Evolutionary conservation across 108 stramenopile species (phyloP).

Genomic region (Nannochloropsis oceanica): DNA sequence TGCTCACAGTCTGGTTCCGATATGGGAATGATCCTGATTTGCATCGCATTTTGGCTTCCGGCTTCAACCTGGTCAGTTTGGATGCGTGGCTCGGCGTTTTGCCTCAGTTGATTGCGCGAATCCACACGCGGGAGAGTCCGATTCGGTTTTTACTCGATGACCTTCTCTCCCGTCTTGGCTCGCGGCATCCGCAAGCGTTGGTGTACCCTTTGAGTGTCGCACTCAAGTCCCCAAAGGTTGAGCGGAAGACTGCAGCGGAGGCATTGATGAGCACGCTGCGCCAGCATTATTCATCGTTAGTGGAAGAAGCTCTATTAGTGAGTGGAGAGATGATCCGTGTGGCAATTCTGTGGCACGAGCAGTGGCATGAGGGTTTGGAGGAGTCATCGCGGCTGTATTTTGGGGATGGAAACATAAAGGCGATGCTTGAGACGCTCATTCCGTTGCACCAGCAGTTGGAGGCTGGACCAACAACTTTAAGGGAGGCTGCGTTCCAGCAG

Average conservation of each 20-base stretch:
- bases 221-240: conserved; percentile 63
- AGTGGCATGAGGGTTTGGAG: conserved; percentile 93
- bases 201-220: conserved; percentile 93
- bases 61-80: conserved; percentile 52
- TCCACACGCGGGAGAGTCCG: conserved; percentile 61
- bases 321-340: conserved; percentile 92
- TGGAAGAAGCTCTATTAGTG: conserved; percentile 80
- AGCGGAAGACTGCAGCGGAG: conserved; percentile 75
- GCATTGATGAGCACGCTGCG: conserved; percentile 66
- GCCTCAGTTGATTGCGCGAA: conserved; percentile 95
- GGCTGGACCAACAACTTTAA: conserved; percentile 53
- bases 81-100: conserved; percentile 96
- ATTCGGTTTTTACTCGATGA: conserved; percentile 66
- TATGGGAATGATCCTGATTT: conserved; percentile 71
- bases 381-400: conserved; percentile 78
- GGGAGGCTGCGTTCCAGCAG: conserved; percentile 62
- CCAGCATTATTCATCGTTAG: conserved; percentile 57
- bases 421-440: conserved; percentile 67
- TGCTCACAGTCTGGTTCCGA: conserved; percentile 83
- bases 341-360: conserved; percentile 96
- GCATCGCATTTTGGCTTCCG: conserved; percentile 52
- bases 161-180: conserved; percentile 67
- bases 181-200: conserved; percentile 72
- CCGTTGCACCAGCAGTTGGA: conserved; percentile 67
- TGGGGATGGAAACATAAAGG: conserved; percentile 80